These are phyloP conservation scores for Neonectria magnoliae DNA, from an alignment of 2,329 filamentous ascomycete genomes.

Conservation along the genomic window DNA sequence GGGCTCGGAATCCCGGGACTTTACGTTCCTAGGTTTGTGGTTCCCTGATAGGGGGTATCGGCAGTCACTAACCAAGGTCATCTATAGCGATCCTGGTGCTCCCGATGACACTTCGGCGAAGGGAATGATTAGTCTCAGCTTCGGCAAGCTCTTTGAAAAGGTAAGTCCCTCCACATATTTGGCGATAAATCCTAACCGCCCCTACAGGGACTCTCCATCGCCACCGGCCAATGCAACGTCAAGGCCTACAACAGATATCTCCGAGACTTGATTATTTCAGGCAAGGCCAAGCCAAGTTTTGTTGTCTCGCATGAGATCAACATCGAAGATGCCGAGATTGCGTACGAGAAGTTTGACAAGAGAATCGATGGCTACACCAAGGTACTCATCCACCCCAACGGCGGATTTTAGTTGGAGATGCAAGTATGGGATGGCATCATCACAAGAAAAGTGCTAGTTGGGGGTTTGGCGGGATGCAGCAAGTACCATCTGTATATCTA, in stretches of 20 bases:
- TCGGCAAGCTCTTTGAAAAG: conserved; percentile 76
- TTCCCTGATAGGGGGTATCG: neutral
- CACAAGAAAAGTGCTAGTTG: neutral
- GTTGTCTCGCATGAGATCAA: conserved; percentile 72
- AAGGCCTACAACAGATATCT: conserved; percentile 75
- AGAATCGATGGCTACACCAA: conserved; percentile 74
- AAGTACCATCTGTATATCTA: conserved; percentile 15
- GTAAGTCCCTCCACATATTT: conserved; percentile 43
- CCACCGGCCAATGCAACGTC: conserved; percentile 74
- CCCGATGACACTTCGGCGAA: conserved; percentile 69
- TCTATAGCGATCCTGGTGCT: conserved; percentile 67
- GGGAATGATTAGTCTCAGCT: conserved; percentile 71
- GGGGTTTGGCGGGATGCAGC: neutral
- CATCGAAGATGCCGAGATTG: conserved; percentile 68
- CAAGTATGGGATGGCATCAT: conserved; percentile 1
- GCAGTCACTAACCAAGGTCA: conserved; percentile 17
- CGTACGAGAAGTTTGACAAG: conserved; percentile 74
- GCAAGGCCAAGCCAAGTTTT: conserved; percentile 72
- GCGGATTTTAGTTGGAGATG: conserved; percentile 43
- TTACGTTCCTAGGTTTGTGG: conserved; percentile 50
- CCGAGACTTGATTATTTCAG: conserved; percentile 71
- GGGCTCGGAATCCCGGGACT: conserved; percentile 70
- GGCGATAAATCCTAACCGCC: neutral
- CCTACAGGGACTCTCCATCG: conserved; percentile 64
- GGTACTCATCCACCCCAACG: conserved; percentile 74